These are phyloP conservation scores for Colletotrichum musae DNA, from an alignment of 2,329 filamentous ascomycete species.

Conservation along the genomic window DNA sequence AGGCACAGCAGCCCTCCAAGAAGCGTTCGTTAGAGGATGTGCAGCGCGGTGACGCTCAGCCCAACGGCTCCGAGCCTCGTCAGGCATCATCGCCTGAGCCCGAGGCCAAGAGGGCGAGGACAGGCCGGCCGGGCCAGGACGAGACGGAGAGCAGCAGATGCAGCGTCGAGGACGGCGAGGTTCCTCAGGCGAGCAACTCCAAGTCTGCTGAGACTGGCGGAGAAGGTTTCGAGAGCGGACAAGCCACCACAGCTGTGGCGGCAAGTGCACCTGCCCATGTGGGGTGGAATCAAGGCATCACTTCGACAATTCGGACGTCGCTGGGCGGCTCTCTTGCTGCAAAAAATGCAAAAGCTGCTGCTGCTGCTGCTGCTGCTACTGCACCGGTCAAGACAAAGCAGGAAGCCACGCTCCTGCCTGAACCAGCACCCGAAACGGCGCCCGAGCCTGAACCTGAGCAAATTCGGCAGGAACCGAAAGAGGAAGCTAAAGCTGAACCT, in stretches of 20 bases:
- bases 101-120: slow-evolving; percentile 44
- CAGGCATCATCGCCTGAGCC: slow-evolving; percentile 31
- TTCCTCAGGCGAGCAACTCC: background rate
- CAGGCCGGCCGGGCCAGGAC: background rate
- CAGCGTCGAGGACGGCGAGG: slow-evolving; percentile 45
- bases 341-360: background rate
- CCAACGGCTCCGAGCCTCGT: slow-evolving; percentile 21
- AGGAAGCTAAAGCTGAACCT: slow-evolving; percentile 14
- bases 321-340: slow-evolving; percentile 10
- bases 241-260: slow-evolving; percentile 6
- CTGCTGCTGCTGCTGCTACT: background rate
- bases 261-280: slow-evolving; percentile 10
- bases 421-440: background rate
- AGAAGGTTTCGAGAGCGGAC: background rate
- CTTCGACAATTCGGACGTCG: slow-evolving; percentile 37
- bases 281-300: slow-evolving; percentile 40
- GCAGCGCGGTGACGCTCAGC: slow-evolving; percentile 25
- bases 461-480: background rate
- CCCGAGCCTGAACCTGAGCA: background rate
- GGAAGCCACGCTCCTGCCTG: slow-evolving; percentile 14
- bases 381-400: slow-evolving; percentile 5
- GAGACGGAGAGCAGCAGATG: background rate
- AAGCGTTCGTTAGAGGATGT: slow-evolving; percentile 49
- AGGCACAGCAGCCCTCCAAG: slow-evolving; percentile 38
- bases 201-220: background rate